Evolutionary conservation across 1,284 basidiomycete genomes (phyloP), one percentile per base, ranked within the genome.

Genomic region (Ceratobasidium theobromae): DNA sequence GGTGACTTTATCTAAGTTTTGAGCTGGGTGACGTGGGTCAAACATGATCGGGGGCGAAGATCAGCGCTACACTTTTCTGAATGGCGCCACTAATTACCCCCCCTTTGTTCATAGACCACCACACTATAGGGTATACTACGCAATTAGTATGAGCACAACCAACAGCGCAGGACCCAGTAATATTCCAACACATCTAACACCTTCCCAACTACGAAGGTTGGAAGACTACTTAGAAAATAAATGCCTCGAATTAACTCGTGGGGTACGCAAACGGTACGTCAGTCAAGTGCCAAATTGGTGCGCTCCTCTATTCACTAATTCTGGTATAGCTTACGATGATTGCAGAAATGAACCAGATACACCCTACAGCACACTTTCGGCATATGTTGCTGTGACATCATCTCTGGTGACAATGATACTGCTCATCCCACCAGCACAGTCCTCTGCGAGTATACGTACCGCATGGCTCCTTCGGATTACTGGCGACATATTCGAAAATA

Each of bases 401-500:
- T 60, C 57, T 18, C 57, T 60, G 27, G 57, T 49, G n/a, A 60
- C 8, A 4, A 60, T 60, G 57, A 32, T 60, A 9, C 45, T 60
- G 6, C 46, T 60, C 18, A 60, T 60, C 18, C 57, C 57, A 25
- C 57, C 54, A 27, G 27, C 3, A 18, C 25, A 45, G 18, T 16
- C 43, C 16, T 60, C 57, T 11, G 57, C 43, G 16, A 51, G 57
- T 40, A 38, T 60, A 8, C 43, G 57, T 18, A 49, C 57, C 8
- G 48, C 57, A 16, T 49, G 57, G 57, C 45, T 60, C 9, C 32
- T 60, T 5, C 43, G 57, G 27, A 21, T 60, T 18, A 60, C 57
- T 18, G 57, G 57, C 23, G 57, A 60, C 32, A 60, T 60, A 60
- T 49, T 60, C 45, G 57, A 60, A 49, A 25, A 60, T n/a, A 27